Evolutionary conservation across 169 alveolate species (phyloP), one percentile per base, ranked within the genome.

Genomic region (Plasmodium sp.): DNA sequence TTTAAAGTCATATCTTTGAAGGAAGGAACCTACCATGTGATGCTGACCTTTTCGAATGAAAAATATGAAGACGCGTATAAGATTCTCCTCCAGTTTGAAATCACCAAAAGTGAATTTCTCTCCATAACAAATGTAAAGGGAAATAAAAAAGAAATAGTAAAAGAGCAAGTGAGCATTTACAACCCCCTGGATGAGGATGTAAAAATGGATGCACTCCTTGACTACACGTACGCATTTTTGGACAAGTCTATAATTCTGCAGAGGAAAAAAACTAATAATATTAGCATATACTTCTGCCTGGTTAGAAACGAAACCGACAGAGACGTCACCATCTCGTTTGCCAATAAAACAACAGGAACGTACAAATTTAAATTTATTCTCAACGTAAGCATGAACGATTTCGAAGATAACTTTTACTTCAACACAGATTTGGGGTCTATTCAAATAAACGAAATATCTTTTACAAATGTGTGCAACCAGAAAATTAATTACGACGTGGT

Each of bases 401-500:
- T 90, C 48, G 94, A 90, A 45, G 94, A 90, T 18, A 90, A 80
- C 22, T 90, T 90, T 80, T 90, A 90, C 67, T 90, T 90, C 73
- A 90, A 90, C 36, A 90, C 94, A 39, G 94, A 90, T 80, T 41
- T 90, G 56, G 94, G 94, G 4, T 90, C 94, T 48, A 14, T 71
- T 39, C 94, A 90, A 80, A 79, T 90, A 22, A 90, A 90, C 43
- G 94, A 90, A 80, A 81, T 90, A 74, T 90, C 94, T 33, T 90
- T 90, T 90, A 90, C 73, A 31, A 90, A 90, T 90, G 45, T 90
- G 14, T 90, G 94, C 43, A 90, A 90, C 54, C 91, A 81, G n/a
- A 90, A 90, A 90, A 90, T 90, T 58, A 90, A 90, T 74, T 90
- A 90, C 51, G 94, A 90, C 48, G 94, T 90, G 45, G 74, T 90